Evolutionary conservation across 2,329 filamentous ascomycete genomes (phyloP).

Genomic region (Zymoseptoria crescenta): DNA sequence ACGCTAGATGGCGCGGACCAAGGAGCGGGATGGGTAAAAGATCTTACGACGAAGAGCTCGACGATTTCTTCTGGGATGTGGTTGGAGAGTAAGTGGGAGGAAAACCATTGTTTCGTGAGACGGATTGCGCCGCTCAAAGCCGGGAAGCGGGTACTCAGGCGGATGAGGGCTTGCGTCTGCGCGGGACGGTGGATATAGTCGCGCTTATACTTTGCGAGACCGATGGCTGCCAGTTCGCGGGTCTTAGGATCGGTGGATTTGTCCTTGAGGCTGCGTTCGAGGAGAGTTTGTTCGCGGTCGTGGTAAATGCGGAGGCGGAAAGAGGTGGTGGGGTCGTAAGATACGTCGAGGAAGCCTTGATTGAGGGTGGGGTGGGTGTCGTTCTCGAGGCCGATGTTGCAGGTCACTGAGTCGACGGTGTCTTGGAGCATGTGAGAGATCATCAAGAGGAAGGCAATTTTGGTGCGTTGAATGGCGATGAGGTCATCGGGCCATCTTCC

Average conservation of each 20-base stretch:
- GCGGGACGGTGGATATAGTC: conserved; percentile 64
- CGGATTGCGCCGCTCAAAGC: conserved; percentile 76
- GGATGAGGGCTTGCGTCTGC: conserved; percentile 73
- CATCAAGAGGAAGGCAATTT: conserved; percentile 74
- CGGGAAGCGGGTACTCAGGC: conserved; percentile 70
- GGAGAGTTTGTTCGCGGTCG: conserved; percentile 73
- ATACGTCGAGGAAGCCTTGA: conserved; percentile 72
- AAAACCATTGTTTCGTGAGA: conserved; percentile 84
- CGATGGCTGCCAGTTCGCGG: conserved; percentile 61
- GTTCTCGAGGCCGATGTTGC: conserved; percentile 75
- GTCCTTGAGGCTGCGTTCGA: conserved; percentile 71
- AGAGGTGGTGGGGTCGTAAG: conserved; percentile 60
- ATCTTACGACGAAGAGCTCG: conserved; percentile 70
- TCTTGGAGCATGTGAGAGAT: conserved; percentile 65
- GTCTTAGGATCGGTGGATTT: conserved; percentile 57
- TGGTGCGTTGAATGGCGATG: conserved; percentile 83
- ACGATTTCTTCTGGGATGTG: conserved; percentile 75
- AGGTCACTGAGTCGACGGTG: conserved; percentile 52
- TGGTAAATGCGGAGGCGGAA: conserved; percentile 86
- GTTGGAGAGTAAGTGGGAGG: conserved; percentile 65
- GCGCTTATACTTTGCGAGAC: conserved; percentile 63
- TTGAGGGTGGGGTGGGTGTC: conserved; percentile 61
- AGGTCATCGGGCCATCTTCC: conserved; percentile 90
- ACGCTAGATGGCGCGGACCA: conserved; percentile 71
- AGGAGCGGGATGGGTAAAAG: conserved; percentile 74